Conservation (phyloP, 768 basidiomycete genomes). For the Hygrocybe punicea region DNA sequence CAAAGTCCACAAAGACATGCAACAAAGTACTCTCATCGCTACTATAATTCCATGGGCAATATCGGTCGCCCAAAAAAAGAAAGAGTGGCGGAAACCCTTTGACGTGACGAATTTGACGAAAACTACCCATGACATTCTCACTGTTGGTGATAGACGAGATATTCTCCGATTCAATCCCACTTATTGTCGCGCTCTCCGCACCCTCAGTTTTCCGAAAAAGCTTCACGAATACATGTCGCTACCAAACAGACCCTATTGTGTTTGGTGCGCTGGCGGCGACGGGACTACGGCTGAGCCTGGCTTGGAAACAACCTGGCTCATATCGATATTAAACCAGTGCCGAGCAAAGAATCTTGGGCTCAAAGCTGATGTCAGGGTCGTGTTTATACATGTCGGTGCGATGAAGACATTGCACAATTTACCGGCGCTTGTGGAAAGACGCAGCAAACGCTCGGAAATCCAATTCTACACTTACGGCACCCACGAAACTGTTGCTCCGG, state of each 20-base stretch:
- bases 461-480: slow-evolving; percentile 71
- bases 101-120: not conserved
- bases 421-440: slow-evolving; percentile 47
- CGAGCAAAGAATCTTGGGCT: slow-evolving; percentile 38
- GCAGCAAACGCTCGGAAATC: slow-evolving; percentile 42
- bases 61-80: slow-evolving; percentile 31
- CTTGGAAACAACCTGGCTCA: slow-evolving; percentile 45
- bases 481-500: slow-evolving; percentile 48
- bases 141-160: not conserved
- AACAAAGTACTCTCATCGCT: slow-evolving; percentile 35
- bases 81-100: slow-evolving; percentile 24
- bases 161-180: slow-evolving; percentile 21
- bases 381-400: slow-evolving; percentile 68
- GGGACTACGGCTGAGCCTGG: slow-evolving; percentile 26
- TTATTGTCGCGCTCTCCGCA: slow-evolving; percentile 41
- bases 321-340: slow-evolving; percentile 43
- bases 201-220: slow-evolving; percentile 47
- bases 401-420: slow-evolving; percentile 48
- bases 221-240: slow-evolving; percentile 47
- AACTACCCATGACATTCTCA: not conserved
- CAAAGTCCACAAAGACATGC: slow-evolving; percentile 39
- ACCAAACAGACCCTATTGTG: slow-evolving; percentile 39
- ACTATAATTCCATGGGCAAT: slow-evolving; percentile 50
- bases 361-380: slow-evolving; percentile 42
- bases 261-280: slow-evolving; percentile 45